Conservation (phyloP, 2,329 filamentous ascomycete species). For the Lachnellula occidentalis region DNA sequence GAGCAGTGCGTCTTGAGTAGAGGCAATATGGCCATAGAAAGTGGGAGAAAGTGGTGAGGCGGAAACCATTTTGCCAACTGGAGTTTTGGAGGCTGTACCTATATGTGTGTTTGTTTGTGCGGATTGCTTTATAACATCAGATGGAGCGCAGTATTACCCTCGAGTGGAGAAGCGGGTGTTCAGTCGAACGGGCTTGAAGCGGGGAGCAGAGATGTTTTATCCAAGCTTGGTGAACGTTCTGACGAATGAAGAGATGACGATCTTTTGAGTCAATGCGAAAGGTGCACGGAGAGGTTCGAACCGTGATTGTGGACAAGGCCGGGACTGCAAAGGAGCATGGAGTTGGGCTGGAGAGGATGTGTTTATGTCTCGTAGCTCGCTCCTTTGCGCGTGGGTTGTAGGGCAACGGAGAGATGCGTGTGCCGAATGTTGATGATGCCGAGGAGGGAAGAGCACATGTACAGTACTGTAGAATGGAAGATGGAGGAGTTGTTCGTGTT, state of each 20-base stretch:
- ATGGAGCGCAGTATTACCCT: slow-evolving; percentile 15
- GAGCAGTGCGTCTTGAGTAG: slow-evolving; percentile 56
- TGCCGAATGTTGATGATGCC: slow-evolving; percentile 17
- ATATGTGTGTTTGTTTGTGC: slow-evolving; percentile 5
- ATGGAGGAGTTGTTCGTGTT: background rate
- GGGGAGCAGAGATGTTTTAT: slow-evolving; percentile 14
- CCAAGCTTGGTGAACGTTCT: slow-evolving; percentile 6
- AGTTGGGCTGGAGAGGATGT: background rate
- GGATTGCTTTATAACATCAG: slow-evolving; percentile 13
- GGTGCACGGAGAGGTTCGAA: slow-evolving; percentile 8
- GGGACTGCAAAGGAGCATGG: background rate
- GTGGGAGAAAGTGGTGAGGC: slow-evolving; percentile 20
- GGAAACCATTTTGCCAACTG: slow-evolving; percentile 15
- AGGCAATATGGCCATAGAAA: slow-evolving; percentile 25
- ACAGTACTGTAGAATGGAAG: slow-evolving; percentile 1
- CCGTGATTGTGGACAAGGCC: background rate
- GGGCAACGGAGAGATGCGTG: slow-evolving; percentile 12
- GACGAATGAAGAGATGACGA: background rate
- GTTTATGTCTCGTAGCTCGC: slow-evolving; percentile 10
- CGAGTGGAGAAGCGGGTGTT: slow-evolving; percentile 13
- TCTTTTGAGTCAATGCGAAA: background rate
- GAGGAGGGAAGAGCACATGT: slow-evolving; percentile 14
- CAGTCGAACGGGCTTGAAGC: slow-evolving; percentile 9
- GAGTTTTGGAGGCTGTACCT: background rate
- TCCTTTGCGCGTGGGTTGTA: slow-evolving; percentile 4